These are phyloP conservation scores for Sporothrix brasiliensis DNA, from an alignment of 2,329 filamentous ascomycete species.

Conservation along the genomic window DNA sequence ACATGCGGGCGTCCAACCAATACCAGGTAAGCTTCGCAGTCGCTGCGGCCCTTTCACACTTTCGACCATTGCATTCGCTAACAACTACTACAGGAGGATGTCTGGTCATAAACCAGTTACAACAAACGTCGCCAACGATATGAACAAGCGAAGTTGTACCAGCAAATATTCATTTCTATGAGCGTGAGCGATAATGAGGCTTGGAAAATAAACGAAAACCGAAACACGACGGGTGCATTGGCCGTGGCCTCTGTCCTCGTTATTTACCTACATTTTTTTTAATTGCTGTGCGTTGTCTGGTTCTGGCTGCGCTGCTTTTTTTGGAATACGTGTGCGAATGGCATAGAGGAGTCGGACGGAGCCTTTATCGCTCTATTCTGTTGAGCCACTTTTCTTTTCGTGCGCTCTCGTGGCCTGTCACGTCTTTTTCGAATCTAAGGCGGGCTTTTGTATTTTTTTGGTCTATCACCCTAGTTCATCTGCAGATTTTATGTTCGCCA, in stretches of 20 bases:
- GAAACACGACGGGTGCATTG: neutral
- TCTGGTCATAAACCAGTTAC: conserved; percentile 61
- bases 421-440: conserved; percentile 15
- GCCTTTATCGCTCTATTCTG: conserved; percentile 14
- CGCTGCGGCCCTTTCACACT: too few species aligned
- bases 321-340: conserved; percentile 18
- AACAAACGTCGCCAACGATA: conserved; percentile 26
- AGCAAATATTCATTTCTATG: neutral
- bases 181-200: neutral
- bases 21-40: conserved; percentile 75
- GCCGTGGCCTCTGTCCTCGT: neutral
- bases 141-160: neutral
- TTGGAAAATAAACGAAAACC: conserved; percentile 2
- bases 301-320: conserved; percentile 1
- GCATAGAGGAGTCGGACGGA: conserved; percentile 33
- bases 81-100: conserved; percentile 63
- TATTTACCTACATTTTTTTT: conserved; percentile 20
- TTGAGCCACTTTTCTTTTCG: conserved; percentile 2
- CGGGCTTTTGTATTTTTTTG: conserved; percentile 1
- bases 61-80: neutral
- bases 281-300: neutral
- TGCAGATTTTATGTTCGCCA: conserved; percentile 17
- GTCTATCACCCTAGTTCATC: conserved; percentile 8
- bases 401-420: conserved; percentile 19
- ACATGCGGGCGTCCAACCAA: conserved; percentile 90